Percentiles rank a stretch among this genome's conserved stretches.
These are phyloP conservation scores for Amphichorda felina DNA, from an alignment of 2,329 filamentous ascomycete species.

Conservation along the genomic window DNA sequence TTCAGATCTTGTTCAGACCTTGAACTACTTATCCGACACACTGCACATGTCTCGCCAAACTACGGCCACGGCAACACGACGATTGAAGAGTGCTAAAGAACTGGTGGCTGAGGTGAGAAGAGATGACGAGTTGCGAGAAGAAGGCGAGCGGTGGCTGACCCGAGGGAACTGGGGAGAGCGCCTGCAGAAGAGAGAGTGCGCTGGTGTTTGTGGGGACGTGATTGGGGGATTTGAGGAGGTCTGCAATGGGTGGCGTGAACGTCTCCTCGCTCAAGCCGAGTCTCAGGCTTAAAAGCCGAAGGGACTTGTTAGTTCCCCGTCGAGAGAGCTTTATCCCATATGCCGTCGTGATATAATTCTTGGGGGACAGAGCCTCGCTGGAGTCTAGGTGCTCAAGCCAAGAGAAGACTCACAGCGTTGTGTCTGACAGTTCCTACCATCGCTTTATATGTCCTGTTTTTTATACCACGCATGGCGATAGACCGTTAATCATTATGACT, in stretches of 20 bases:
- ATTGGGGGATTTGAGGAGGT: conserved; percentile 87
- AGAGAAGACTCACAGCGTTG: no score
- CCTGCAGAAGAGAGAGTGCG: conserved; percentile 67
- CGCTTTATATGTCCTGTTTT: neutral
- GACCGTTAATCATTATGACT: no score
- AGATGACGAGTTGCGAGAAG: conserved; percentile 72
- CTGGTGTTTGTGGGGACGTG: conserved; percentile 73
- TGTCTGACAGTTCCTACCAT: no score
- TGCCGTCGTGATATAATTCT: no score
- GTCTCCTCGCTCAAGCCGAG: conserved; percentile 56
- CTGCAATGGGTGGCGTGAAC: conserved; percentile 72
- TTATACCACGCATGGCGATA: conserved; percentile 1
- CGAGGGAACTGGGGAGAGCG: conserved; percentile 74
- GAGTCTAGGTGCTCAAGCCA: no score
- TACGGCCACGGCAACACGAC: conserved; percentile 67
- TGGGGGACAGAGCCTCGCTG: no score
- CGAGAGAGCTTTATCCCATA: no score
- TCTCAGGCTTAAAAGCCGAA: conserved; percentile 19
- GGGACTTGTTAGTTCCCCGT: neutral
- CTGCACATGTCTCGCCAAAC: conserved; percentile 90
- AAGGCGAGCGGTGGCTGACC: conserved; percentile 72
- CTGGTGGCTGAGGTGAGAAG: conserved; percentile 74
- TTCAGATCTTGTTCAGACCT: conserved; percentile 61
- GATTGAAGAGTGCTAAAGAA: conserved; percentile 71
- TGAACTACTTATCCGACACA: conserved; percentile 81